These are phyloP conservation scores for Aspergillus indologenus DNA, from an alignment of 495 filamentous ascomycete genomes.

Conservation along the genomic window DNA sequence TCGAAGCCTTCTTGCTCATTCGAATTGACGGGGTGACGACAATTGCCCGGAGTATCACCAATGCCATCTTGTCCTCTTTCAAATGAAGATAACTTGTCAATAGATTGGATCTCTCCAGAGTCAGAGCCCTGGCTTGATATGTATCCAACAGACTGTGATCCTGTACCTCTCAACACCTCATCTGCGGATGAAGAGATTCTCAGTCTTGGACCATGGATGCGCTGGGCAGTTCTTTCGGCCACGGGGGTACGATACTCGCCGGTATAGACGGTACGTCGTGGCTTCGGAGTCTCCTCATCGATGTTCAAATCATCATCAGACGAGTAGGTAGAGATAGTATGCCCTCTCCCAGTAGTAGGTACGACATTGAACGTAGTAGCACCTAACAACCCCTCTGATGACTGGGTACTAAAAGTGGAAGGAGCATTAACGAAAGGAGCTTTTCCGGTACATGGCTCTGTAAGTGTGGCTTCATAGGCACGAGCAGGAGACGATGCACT, in stretches of 20 bases:
- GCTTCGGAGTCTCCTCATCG: constrained; percentile 8
- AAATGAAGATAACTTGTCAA: background rate
- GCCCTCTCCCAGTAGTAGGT: background rate
- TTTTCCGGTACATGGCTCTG: constrained; percentile 4
- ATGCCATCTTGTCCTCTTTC: no score
- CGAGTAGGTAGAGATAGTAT: constrained; percentile 9
- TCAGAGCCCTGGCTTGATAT: constrained; percentile 7
- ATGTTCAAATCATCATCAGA: constrained; percentile 12
- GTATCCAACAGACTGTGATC: background rate
- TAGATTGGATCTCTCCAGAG: constrained; percentile 1
- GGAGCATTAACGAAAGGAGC: constrained; percentile 13
- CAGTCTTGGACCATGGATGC: constrained; percentile 26
- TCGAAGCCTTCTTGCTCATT: no score
- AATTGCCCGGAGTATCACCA: no score
- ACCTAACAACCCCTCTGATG: background rate
- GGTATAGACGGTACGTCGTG: constrained; percentile 19
- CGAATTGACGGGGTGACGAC: no score
- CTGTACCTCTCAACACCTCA: constrained; percentile 32
- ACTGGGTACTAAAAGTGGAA: constrained; percentile 12
- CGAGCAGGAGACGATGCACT: constrained; percentile 2
- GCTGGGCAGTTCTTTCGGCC: background rate
- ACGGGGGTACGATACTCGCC: constrained; percentile 23
- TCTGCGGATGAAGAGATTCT: constrained; percentile 35
- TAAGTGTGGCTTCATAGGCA: background rate
- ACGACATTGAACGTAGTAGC: background rate